These are phyloP conservation scores for Acarospora socialis DNA, from an alignment of 2,329 filamentous ascomycete species.

Conservation along the genomic window DNA sequence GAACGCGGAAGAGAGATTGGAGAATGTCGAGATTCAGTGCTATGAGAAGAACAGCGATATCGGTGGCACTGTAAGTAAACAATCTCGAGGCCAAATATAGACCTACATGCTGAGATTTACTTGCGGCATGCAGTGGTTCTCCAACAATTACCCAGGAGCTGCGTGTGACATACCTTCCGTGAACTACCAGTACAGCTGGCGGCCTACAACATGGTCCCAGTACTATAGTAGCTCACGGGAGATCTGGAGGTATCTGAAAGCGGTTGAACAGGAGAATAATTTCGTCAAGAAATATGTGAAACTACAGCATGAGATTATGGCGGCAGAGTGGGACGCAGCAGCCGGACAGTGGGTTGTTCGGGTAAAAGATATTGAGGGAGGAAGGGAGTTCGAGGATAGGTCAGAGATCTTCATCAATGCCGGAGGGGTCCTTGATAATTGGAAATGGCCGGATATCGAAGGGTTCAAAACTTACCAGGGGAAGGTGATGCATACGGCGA, in stretches of 20 bases:
- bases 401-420: constrained; percentile 9
- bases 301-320: constrained; percentile 2
- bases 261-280: too few species aligned
- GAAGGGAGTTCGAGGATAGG: not conserved
- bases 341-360: constrained; percentile 2
- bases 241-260: too few species aligned
- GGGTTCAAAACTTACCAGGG: constrained; percentile 9
- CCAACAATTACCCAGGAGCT: too few species aligned
- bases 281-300: too few species aligned
- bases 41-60: constrained; percentile 2
- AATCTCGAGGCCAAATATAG: too few species aligned
- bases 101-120: too few species aligned
- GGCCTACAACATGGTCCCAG: too few species aligned
- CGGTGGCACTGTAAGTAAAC: too few species aligned
- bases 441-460: constrained; percentile 7
- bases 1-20: not conserved
- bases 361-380: constrained; percentile 2
- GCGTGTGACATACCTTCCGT: too few species aligned
- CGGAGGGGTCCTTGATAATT: constrained; percentile 6
- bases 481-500: constrained; percentile 8
- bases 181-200: too few species aligned
- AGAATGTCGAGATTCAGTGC: not conserved
- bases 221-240: too few species aligned
- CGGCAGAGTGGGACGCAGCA: constrained; percentile 6
- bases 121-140: too few species aligned